Evolutionary conservation across 2,329 filamentous ascomycete species (phyloP), one percentile per base, ranked within the genome.

Genomic region (Aplosporella prunicola): DNA sequence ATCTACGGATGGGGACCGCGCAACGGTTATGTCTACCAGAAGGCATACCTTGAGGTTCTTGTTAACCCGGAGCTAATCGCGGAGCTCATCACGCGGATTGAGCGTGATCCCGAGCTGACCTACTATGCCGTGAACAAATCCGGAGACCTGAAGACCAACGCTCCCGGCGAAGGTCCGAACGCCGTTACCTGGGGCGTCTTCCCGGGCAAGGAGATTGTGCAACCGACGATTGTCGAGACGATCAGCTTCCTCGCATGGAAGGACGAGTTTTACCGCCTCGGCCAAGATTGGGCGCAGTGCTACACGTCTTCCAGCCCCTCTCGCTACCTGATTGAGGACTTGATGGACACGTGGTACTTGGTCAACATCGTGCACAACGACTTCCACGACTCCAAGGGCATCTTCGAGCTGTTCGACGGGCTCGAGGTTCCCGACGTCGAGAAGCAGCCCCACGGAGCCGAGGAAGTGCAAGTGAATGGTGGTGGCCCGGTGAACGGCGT

Each of bases 171-270:
- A 49, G 84, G 86, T 5, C 91, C 91, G 24, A 98, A 98, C 52
- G 91, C 91, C n/a, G 84, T 98, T 33, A 98, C 91, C 2, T 98
- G 91, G 91, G 91, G 91, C 62, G 93, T 98, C 22, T 98, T 96
- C 67, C 89, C 91, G 0, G 91, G 91, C 41, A 93, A 96, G 60
- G 91, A 98, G 62, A 95, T 98, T 55, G 88, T 98, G n/a, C 91
- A 98, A 61, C 91, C 91, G 10, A 98, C 91, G n/a, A 95, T 98
- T 51, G 91, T 98, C 35, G 91, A 98, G 66, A 93, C 85, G 13
- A 81, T 98, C 58, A 93, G 85, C 58, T 98, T 98, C 73, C 69
- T 98, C 37, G 91, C 91, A 2, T 98, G 91, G 91, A 93, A 93
- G 64, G 91, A 98, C 50, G 91, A 98, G 63, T 93, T 93, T 11